Conservation (phyloP, 345 rosid species). For the Clarkia xantiana region DNA sequence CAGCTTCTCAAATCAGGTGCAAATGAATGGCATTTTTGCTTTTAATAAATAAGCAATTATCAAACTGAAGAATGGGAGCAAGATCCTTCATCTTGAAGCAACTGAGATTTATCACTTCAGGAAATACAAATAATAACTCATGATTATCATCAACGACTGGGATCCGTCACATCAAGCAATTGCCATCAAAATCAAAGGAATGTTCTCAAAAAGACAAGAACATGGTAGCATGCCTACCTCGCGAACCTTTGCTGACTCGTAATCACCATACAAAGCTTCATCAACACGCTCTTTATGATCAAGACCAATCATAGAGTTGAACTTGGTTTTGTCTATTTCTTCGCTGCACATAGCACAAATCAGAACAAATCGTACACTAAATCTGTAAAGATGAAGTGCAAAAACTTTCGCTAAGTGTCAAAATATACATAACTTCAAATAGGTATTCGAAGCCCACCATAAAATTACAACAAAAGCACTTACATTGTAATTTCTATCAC, state of each 20-base stretch:
- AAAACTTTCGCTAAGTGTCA: too few species aligned
- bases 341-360: constrained; percentile 38
- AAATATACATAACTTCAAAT: too few species aligned
- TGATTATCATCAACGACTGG: too few species aligned
- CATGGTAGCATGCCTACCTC: constrained; percentile 41
- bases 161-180: background rate
- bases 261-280: constrained; percentile 68
- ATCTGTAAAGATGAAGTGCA: too few species aligned
- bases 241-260: constrained; percentile 81
- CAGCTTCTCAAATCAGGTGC: too few species aligned
- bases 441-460: background rate
- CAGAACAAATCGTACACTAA: background rate
- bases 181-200: too few species aligned
- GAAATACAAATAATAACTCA: background rate
- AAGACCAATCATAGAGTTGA: constrained; percentile 92
- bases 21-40: too few species aligned
- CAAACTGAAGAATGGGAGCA: too few species aligned
- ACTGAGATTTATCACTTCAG: background rate
- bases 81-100: constrained; percentile 1
- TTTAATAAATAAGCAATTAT: too few species aligned
- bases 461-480: constrained; percentile 7
- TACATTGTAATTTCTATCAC: constrained; percentile 75
- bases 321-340: constrained; percentile 78
- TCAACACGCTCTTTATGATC: constrained; percentile 81
- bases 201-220: too few species aligned